Percentiles rank a stretch among this genome's conserved stretches.
These are phyloP conservation scores for Trametes gibbosa DNA, from an alignment of 768 basidiomycete species.

Conservation along the genomic window DNA sequence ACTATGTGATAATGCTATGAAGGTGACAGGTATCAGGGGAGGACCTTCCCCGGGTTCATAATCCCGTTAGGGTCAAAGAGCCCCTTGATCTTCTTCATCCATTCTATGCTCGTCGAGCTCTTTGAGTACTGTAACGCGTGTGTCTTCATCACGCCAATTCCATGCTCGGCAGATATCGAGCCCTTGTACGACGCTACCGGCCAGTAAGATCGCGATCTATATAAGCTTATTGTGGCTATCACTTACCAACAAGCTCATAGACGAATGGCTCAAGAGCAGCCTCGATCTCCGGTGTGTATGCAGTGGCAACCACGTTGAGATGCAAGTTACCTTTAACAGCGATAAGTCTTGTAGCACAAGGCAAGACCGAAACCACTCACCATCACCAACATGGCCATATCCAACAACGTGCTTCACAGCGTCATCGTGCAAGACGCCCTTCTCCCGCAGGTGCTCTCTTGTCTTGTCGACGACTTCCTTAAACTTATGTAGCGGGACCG, in stretches of 20 bases:
- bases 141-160: slow-evolving; percentile 94
- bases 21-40: slow-evolving; percentile 29
- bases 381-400: slow-evolving; percentile 97
- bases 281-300: slow-evolving; percentile 82
- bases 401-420: slow-evolving; percentile 86
- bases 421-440: slow-evolving; percentile 66
- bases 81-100: slow-evolving; percentile 89
- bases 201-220: slow-evolving; percentile 5
- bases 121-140: slow-evolving; percentile 89
- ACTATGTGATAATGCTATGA: no score
- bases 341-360: neutral
- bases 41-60: slow-evolving; percentile 89
- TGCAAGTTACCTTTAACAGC: slow-evolving; percentile 77
- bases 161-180: slow-evolving; percentile 96
- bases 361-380: slow-evolving; percentile 39
- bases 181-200: slow-evolving; percentile 69
- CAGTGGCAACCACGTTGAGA: slow-evolving; percentile 82
- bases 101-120: slow-evolving; percentile 67
- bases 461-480: slow-evolving; percentile 84
- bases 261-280: slow-evolving; percentile 91
- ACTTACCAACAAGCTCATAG: slow-evolving; percentile 84
- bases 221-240: neutral
- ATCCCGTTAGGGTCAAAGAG: slow-evolving; percentile 89
- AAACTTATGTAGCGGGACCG: slow-evolving; percentile 83
- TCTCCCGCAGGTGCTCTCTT: slow-evolving; percentile 63